Conservation (phyloP, 2,329 filamentous ascomycete genomes). For the Berkeleyomyces basicola region DNA sequence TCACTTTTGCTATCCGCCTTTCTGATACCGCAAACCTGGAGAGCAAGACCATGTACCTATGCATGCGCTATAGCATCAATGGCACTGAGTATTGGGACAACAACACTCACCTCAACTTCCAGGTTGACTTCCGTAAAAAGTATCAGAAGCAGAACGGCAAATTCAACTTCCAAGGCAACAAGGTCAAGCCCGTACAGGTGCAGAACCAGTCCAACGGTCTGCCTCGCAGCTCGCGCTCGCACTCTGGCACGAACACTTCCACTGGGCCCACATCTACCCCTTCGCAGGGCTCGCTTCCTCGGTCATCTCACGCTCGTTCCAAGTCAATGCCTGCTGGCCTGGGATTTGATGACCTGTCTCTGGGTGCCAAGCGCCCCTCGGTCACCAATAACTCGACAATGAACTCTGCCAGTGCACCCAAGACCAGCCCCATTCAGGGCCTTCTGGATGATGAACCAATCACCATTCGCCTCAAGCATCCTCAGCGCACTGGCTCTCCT, state of each 20-base stretch:
- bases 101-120: constrained; percentile 74
- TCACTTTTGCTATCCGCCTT: constrained; percentile 87
- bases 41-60: constrained; percentile 82
- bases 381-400: neutral
- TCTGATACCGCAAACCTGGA: constrained; percentile 84
- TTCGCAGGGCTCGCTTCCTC: constrained; percentile 3
- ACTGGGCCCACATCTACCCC: constrained; percentile 15
- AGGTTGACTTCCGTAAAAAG: constrained; percentile 83
- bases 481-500: constrained; percentile 35
- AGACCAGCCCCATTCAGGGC: constrained; percentile 23
- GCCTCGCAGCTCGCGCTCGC: constrained; percentile 46
- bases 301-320: constrained; percentile 24
- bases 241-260: constrained; percentile 13
- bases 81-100: constrained; percentile 92
- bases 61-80: constrained; percentile 71
- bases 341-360: constrained; percentile 34
- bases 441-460: constrained; percentile 39
- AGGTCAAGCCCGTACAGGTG: constrained; percentile 11
- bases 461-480: constrained; percentile 49
- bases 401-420: constrained; percentile 19
- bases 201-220: constrained; percentile 20
- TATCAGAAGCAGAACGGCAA: constrained; percentile 44
- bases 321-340: constrained; percentile 41
- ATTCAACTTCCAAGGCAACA: constrained; percentile 29
- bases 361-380: neutral